phyloP scores from a whole-genome alignment of 192 early-diverging fungal genomes.

The Phycomyces nitens region DNA sequence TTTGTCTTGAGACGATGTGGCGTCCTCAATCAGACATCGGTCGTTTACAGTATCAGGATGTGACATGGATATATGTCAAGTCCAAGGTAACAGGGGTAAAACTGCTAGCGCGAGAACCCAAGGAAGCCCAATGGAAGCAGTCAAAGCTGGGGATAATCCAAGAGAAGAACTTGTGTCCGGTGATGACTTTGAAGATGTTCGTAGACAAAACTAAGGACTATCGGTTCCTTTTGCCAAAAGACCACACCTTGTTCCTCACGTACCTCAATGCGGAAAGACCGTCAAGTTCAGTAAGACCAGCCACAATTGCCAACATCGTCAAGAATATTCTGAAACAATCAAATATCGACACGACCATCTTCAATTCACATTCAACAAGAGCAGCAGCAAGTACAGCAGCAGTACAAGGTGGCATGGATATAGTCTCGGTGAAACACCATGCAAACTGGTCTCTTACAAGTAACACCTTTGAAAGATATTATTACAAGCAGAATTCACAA shows the following conservation, averaged over 20 bases:
- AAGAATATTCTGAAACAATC: neutral
- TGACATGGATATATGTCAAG: neutral
- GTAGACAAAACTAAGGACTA: neutral
- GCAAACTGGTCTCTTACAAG: constrained; percentile 3
- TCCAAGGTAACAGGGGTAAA: neutral
- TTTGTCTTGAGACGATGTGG: neutral
- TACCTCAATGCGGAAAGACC: neutral
- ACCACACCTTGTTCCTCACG: neutral
- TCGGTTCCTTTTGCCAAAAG: neutral
- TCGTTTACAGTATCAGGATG: neutral
- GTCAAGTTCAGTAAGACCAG: neutral
- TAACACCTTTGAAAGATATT: constrained; percentile 7
- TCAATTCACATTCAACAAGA: constrained; percentile 3
- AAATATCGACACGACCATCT: neutral
- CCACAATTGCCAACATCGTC: neutral
- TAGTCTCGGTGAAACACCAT: neutral
- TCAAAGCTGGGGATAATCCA: neutral
- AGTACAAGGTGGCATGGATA: neutral
- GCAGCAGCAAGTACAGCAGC: constrained; percentile 7
- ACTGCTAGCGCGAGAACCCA: neutral
- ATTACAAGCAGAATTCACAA: neutral
- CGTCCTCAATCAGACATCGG: constrained; percentile 13
- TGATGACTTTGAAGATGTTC: neutral
- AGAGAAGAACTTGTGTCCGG: neutral
- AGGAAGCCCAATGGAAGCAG: constrained; percentile 7